Conservation (phyloP, 2,329 filamentous ascomycete genomes). For the Claviceps spartinae region DNA sequence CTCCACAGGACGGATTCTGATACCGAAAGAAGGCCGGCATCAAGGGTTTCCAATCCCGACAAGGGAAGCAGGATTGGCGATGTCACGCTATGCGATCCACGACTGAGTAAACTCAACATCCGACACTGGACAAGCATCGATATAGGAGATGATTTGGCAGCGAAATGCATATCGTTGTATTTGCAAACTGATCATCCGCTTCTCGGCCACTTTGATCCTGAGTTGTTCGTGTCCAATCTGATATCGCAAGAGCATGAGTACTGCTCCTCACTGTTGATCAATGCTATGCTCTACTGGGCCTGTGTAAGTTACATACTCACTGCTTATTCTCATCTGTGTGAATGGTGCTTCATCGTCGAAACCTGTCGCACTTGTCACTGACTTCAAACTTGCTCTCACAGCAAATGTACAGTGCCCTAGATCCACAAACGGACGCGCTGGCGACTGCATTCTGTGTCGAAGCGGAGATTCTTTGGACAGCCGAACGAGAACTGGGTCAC, state of each 20-base stretch:
- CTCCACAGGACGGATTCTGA: background rate
- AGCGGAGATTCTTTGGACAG: constrained; percentile 15
- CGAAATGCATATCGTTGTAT: constrained; percentile 21
- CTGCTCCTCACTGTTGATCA: constrained; percentile 23
- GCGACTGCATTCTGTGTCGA: constrained; percentile 12
- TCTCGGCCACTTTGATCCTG: constrained; percentile 21
- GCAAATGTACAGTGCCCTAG: constrained; percentile 22
- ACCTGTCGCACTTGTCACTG: background rate
- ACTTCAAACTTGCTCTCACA: constrained; percentile 4
- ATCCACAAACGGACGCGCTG: constrained; percentile 11
- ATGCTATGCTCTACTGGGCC: constrained; percentile 21
- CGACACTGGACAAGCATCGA: constrained; percentile 19
- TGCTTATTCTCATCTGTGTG: no score
- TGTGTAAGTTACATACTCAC: constrained; percentile 14
- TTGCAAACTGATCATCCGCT: constrained; percentile 24
- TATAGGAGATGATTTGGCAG: constrained; percentile 16
- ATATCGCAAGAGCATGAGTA: constrained; percentile 10
- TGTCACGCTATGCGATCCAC: constrained; percentile 13
- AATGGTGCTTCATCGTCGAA: no score
- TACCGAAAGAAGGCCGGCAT: background rate
- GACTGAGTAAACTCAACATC: constrained; percentile 15
- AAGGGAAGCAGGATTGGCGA: no score
- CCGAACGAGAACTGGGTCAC: constrained; percentile 8
- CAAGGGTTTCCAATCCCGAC: background rate
- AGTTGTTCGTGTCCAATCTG: constrained; percentile 21